Percentiles rank a stretch among this genome's conserved stretches.
Conservation (phyloP, 2,329 filamentous ascomycete species). For the Talaromyces piceae region DNA sequence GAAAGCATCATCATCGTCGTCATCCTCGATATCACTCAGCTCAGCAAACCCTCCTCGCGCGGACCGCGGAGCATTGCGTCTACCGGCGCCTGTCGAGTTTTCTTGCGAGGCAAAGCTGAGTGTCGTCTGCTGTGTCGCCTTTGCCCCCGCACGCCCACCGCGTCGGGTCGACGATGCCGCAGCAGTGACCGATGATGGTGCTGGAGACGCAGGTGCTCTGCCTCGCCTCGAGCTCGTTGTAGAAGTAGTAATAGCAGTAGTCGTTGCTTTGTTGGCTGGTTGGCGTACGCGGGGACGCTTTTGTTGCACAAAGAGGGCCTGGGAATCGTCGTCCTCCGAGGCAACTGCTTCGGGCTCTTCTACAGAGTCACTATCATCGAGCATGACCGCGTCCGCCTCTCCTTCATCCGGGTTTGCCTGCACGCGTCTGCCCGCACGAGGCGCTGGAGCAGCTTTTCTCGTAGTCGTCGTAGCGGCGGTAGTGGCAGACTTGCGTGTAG, state of each 20-base stretch:
- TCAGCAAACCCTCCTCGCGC: constrained; percentile 26
- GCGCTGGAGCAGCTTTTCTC: constrained; percentile 22
- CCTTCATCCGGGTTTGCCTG: constrained; percentile 30
- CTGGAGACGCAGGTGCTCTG: constrained; percentile 25
- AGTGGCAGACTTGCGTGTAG: constrained; percentile 23
- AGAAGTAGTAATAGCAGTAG: constrained; percentile 11
- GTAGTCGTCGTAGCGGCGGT: constrained; percentile 30
- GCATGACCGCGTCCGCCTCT: constrained; percentile 30
- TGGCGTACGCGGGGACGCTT: constrained; percentile 19
- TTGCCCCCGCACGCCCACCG: constrained; percentile 16
- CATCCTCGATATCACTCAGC: constrained; percentile 32
- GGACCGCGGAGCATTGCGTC: constrained; percentile 20
- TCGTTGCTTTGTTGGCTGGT: too few relatives aligned
- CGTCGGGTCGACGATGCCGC: constrained; percentile 21
- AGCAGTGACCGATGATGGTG: constrained; percentile 26
- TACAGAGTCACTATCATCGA: constrained; percentile 28
- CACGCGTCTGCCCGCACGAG: constrained; percentile 21
- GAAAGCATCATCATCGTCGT: constrained; percentile 40
- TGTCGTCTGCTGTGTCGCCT: constrained; percentile 31
- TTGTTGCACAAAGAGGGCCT: constrained; percentile 37
- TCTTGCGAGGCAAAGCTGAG: constrained; percentile 37
- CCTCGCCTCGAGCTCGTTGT: constrained; percentile 18
- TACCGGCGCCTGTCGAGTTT: constrained; percentile 19
- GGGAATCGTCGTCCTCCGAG: constrained; percentile 23
- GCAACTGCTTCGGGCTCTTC: constrained; percentile 15